Conservation (phyloP, 2,329 filamentous ascomycete genomes). For the Fusarium hostae region DNA sequence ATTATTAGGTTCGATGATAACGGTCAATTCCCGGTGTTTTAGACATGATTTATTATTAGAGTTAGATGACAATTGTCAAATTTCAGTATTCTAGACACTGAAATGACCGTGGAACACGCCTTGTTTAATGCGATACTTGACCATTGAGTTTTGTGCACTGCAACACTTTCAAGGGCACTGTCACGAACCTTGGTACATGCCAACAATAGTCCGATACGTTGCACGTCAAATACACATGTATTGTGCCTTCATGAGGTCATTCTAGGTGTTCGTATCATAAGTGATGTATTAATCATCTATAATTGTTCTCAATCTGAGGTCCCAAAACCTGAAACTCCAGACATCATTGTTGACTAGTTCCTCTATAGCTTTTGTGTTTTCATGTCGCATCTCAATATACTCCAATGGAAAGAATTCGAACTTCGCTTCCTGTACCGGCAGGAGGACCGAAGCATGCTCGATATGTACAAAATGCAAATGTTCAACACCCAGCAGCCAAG, state of each 20-base stretch:
- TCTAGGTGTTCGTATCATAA: not conserved
- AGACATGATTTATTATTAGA: conserved; percentile 4
- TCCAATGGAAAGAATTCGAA: conserved; percentile 7
- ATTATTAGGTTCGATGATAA: conserved; percentile 5
- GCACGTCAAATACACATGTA: not conserved
- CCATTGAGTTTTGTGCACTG: conserved; percentile 8
- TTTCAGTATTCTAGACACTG: conserved; percentile 2
- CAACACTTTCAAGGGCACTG: not conserved
- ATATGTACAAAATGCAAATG: conserved; percentile 34
- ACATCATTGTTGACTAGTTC: conserved; percentile 13
- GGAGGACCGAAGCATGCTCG: conserved; percentile 22
- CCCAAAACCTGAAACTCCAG: conserved; percentile 23
- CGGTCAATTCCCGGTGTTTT: not conserved
- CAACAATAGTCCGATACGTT: not conserved
- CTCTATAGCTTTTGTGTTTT: conserved; percentile 27
- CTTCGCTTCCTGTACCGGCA: conserved; percentile 28
- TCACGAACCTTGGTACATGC: not conserved
- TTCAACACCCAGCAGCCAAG: conserved; percentile 12
- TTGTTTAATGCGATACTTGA: not conserved
- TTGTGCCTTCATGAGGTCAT: not conserved
- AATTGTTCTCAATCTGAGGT: conserved; percentile 28
- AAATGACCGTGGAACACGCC: conserved; percentile 18
- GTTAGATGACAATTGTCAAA: not conserved
- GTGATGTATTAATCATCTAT: conserved; percentile 35
- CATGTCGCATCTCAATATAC: conserved; percentile 34